Evolutionary conservation across 192 early-diverging fungal species (phyloP), one percentile per base, ranked within the genome.

Genomic region (Rhizoclosmatium sp.): DNA sequence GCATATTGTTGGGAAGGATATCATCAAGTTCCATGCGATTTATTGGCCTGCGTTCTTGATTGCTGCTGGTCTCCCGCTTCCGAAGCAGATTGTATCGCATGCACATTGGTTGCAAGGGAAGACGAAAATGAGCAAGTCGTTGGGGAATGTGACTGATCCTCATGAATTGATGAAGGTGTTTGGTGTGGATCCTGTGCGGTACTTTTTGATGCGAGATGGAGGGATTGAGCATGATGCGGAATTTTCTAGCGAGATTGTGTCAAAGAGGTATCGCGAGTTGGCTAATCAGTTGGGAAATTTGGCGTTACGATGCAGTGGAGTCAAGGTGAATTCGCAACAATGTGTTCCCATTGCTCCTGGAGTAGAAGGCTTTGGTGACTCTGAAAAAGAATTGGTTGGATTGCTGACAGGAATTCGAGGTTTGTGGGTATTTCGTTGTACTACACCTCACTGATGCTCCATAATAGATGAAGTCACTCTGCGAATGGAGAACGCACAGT

Each of bases 31-130:
- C 84, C 97, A 99, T 80, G 95, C 95, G 1, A 92, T 99, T 16
- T 99, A 94, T 82, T 99, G 97, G 97, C 97, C 97, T 12, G 95
- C 96, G 1, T 94, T 99, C 72, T 82, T 99, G 54, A 91, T 99
- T 89, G 97, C 97, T 0, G 93, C 94, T 2, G 90, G 84, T 0
- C 81, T 98, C 39, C 90, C 90, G 2, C 84, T 93, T 51, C 96
- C 97, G 3, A 81, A 84, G 61, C 87, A 89, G 41, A 97, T 99
- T 74, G 75, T 99, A 39, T 92, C 95, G 1, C 97, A 99, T 78
- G 95, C 94, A 21, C 97, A 99, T 82, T 99, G 96, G 96, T 94
- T 96, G 1, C 92, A 94, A 86, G 86, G 86, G 40, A 89, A 91
- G 68, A 89, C 92, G 60, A 99, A 99, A 82, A 99, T 99, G 96